Evolutionary conservation across 1,284 basidiomycete species (phyloP).

Genomic region (Coniophora puteana): DNA sequence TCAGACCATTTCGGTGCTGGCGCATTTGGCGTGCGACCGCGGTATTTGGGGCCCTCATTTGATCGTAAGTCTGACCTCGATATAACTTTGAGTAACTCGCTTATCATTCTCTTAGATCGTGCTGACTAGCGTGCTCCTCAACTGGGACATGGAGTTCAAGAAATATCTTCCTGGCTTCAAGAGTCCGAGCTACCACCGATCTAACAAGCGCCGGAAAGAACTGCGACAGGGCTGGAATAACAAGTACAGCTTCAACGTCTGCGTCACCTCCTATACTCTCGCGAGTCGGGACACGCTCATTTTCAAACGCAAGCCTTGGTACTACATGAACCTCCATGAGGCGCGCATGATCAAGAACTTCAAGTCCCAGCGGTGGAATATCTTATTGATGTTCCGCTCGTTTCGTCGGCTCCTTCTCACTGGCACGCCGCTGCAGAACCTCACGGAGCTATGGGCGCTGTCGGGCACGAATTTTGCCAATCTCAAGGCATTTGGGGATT

Average conservation of each 20-base stretch:
- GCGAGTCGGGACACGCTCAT: constrained; percentile 92
- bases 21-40: constrained; percentile 90
- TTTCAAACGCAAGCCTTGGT: constrained; percentile 94
- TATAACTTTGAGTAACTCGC: constrained; percentile 4
- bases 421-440: constrained; percentile 92
- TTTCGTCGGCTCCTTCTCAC: constrained; percentile 87
- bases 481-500: constrained; percentile 92
- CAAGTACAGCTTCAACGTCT: constrained; percentile 91
- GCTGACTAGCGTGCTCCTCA: constrained; percentile 91
- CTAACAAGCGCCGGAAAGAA: constrained; percentile 89
- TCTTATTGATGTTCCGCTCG: constrained; percentile 90
- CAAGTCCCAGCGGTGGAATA: constrained; percentile 94
- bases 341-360: constrained; percentile 99
- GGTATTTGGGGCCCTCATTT: constrained; percentile 98
- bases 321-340: constrained; percentile 96
- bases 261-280: constrained; percentile 93
- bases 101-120: constrained; percentile 54
- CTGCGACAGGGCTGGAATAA: constrained; percentile 94
- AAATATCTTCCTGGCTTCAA: constrained; percentile 96
- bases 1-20: constrained; percentile 91
- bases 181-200: constrained; percentile 90
- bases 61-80: constrained; percentile 47
- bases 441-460: constrained; percentile 94
- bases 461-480: constrained; percentile 91
- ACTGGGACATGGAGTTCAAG: constrained; percentile 99